phyloP scores from a whole-genome alignment of 495 filamentous ascomycete species.

The Hypoxylon lienhwacheense region DNA sequence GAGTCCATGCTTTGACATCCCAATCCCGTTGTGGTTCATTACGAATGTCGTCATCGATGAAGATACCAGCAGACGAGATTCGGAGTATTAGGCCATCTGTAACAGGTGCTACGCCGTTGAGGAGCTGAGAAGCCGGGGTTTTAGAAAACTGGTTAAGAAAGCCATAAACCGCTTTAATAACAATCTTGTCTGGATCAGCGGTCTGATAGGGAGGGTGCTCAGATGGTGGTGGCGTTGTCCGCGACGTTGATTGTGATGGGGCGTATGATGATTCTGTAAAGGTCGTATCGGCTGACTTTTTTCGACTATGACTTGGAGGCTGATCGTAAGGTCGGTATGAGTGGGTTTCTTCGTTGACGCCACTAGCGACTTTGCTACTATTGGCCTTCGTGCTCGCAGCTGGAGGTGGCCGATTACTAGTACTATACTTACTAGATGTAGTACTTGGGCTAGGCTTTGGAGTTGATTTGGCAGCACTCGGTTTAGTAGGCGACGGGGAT shows the following conservation, averaged over 20 bases:
- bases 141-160: slow-evolving; percentile 84
- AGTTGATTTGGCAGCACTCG: slow-evolving; percentile 2
- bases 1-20: slow-evolving; percentile 97
- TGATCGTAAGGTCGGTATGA: slow-evolving; percentile 85
- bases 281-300: slow-evolving; percentile 63
- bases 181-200: slow-evolving; percentile 90
- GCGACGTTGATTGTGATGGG: slow-evolving; percentile 76
- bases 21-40: slow-evolving; percentile 89
- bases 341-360: slow-evolving; percentile 67
- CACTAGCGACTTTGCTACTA: slow-evolving; percentile 58
- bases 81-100: slow-evolving; percentile 81
- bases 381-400: background rate
- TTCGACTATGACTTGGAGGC: slow-evolving; percentile 57
- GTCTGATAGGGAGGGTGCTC: slow-evolving; percentile 74
- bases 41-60: slow-evolving; percentile 92
- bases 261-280: slow-evolving; percentile 85
- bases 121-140: slow-evolving; percentile 77
- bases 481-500: background rate
- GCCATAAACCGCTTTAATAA: slow-evolving; percentile 85
- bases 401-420: background rate
- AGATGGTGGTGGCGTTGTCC: slow-evolving; percentile 81
- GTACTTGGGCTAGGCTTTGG: slow-evolving; percentile 32
- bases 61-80: slow-evolving; percentile 87
- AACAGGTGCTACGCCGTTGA: slow-evolving; percentile 69
- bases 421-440: slow-evolving; percentile 38